phyloP scores from a whole-genome alignment of 2,329 filamentous ascomycete species.

The Xenoacremonium recifei region DNA sequence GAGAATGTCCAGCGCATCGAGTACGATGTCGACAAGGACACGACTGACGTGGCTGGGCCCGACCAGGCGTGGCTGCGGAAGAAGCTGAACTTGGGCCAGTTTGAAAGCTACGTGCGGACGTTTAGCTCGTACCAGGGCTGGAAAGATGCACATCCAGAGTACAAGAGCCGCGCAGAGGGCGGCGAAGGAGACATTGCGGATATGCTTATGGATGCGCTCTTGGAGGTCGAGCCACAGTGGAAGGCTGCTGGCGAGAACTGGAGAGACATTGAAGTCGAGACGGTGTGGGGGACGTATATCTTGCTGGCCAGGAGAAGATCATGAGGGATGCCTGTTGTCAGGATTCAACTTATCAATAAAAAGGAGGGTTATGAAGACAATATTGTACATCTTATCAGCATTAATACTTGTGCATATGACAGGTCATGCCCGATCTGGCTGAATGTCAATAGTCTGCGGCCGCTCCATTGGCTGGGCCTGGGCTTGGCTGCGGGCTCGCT shows the following conservation, averaged over 20 bases:
- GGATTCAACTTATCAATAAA: not conserved
- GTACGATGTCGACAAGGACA: slow-evolving; percentile 53
- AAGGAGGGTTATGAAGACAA: not conserved
- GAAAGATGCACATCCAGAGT: slow-evolving; percentile 53
- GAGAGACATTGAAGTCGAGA: slow-evolving; percentile 53
- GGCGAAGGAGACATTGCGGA: slow-evolving; percentile 63
- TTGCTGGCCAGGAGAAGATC: slow-evolving; percentile 50
- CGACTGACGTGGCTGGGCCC: slow-evolving; percentile 30
- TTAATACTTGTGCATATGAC: too few species aligned
- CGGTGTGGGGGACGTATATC: slow-evolving; percentile 61
- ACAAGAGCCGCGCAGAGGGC: slow-evolving; percentile 48
- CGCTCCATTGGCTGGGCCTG: slow-evolving; percentile 15
- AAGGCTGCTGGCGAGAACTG: slow-evolving; percentile 46
- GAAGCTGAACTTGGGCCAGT: slow-evolving; percentile 53
- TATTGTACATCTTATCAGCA: slow-evolving; percentile 14
- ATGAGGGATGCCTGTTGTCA: too few species aligned
- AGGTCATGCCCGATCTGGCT: slow-evolving; percentile 5
- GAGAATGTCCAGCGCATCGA: slow-evolving; percentile 49
- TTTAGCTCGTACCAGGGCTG: slow-evolving; percentile 60
- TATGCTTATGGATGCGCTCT: slow-evolving; percentile 58
- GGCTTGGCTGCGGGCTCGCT: slow-evolving; percentile 11
- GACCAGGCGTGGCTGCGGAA: slow-evolving; percentile 49
- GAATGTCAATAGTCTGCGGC: slow-evolving; percentile 19
- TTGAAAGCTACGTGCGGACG: slow-evolving; percentile 61
- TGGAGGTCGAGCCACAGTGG: slow-evolving; percentile 53